These are phyloP conservation scores for Crithidia expoeki DNA, from an alignment of 208 protist genomes.

Conservation along the genomic window DNA sequence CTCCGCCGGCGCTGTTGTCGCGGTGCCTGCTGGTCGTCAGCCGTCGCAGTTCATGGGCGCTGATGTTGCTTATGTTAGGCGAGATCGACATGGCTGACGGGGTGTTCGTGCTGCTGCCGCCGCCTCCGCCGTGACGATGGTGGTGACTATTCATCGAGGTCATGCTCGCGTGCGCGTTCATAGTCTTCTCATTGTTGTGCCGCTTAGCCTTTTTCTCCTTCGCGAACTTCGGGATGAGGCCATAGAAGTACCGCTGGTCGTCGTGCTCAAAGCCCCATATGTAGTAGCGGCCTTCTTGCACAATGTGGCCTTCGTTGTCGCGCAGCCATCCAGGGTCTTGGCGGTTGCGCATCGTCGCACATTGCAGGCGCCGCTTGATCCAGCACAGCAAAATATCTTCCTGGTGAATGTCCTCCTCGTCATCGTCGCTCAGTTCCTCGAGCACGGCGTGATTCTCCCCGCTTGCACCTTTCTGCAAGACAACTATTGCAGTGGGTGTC, in stretches of 20 bases:
- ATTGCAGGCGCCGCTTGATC: constrained; percentile 54
- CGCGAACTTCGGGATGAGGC: constrained; percentile 65
- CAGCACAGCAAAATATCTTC: constrained; percentile 60
- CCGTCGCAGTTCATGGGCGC: constrained; percentile 11
- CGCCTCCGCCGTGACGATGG: not conserved
- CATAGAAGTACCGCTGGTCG: constrained; percentile 56
- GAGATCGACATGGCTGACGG: constrained; percentile 17
- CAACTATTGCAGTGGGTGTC: not conserved
- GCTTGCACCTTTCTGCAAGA: too few relatives aligned
- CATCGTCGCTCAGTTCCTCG: constrained; percentile 8
- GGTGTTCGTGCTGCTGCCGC: constrained; percentile 8
- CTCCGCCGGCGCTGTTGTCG: not conserved
- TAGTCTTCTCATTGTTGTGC: constrained; percentile 15
- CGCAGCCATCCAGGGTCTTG: constrained; percentile 57
- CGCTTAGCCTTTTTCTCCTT: constrained; percentile 40
- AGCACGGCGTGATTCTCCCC: not conserved
- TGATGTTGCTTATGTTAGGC: constrained; percentile 12
- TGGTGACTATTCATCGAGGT: constrained; percentile 16
- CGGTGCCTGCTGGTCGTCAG: not conserved
- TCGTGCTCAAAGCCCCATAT: constrained; percentile 72
- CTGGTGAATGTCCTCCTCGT: constrained; percentile 36
- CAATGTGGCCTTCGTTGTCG: constrained; percentile 36
- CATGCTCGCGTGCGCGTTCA: not conserved
- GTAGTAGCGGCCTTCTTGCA: constrained; percentile 69
- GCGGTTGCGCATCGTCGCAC: constrained; percentile 38